Percentiles rank a stretch among this genome's conserved stretches.
Evolutionary conservation across 2,329 filamentous ascomycete species (phyloP).

Genomic region (Aspergillus ruber): DNA sequence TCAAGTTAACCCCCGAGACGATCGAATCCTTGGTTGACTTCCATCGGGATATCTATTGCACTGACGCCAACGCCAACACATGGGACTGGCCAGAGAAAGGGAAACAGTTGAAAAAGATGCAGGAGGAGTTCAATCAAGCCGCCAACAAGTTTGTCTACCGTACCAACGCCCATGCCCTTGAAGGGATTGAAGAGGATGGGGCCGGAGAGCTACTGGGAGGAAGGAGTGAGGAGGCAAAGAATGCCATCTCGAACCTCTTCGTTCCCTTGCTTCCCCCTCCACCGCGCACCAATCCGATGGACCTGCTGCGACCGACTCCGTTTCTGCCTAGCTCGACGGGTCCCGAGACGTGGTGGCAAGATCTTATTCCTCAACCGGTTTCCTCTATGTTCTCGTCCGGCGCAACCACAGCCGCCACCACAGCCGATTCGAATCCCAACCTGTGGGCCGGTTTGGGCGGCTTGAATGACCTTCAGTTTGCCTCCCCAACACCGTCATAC

Average conservation of each 20-base stretch:
- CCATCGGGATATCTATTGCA: conserved; percentile 91
- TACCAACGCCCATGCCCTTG: conserved; percentile 78
- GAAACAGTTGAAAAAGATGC: conserved; percentile 89
- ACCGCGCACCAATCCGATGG: conserved; percentile 71
- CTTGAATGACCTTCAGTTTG: conserved; percentile 65
- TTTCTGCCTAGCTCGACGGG: conserved; percentile 76
- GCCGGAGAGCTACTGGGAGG: conserved; percentile 87
- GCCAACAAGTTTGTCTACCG: conserved; percentile 97
- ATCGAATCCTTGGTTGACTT: conserved; percentile 92
- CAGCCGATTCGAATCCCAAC: conserved; percentile 64
- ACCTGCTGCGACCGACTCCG: conserved; percentile 79
- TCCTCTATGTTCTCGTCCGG: conserved; percentile 74
- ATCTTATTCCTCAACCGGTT: conserved; percentile 59
- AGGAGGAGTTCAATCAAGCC: conserved; percentile 92
- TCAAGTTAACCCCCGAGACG: conserved; percentile 91
- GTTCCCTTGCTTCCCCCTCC: conserved; percentile 78
- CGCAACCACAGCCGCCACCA: conserved; percentile 60
- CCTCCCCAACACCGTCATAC: conserved; percentile 73
- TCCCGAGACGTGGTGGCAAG: conserved; percentile 73
- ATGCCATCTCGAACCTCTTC: conserved; percentile 74
- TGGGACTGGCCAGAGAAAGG: conserved; percentile 98
- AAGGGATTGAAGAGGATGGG: conserved; percentile 94
- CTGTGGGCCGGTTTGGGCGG: conserved; percentile 71
- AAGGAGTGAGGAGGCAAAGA: conserved; percentile 90
- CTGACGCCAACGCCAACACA: conserved; percentile 80